These are phyloP conservation scores for Spirogloea muscicola DNA, from an alignment of 139 green algal genomes.

Conservation along the genomic window DNA sequence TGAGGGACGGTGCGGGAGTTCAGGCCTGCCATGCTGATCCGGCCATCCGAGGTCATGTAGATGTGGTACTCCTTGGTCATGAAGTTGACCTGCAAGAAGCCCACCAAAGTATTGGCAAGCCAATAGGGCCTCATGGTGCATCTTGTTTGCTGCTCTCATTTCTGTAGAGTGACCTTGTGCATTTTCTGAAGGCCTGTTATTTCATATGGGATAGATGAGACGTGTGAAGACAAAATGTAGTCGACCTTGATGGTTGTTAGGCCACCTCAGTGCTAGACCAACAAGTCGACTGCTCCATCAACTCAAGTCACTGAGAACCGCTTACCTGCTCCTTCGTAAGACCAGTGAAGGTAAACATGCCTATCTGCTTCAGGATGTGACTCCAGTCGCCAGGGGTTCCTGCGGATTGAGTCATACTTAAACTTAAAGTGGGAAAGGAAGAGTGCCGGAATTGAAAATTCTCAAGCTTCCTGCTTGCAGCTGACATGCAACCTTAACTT, in stretches of 20 bases:
- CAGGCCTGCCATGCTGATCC: slow-evolving; percentile 31
- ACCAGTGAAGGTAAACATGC: slow-evolving; percentile 96
- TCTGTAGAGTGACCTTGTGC: background rate
- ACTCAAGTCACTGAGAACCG: background rate
- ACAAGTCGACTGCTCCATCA: too few species aligned
- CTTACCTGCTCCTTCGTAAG: slow-evolving; percentile 56
- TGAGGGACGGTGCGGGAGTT: slow-evolving; percentile 10
- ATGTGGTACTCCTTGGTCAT: slow-evolving; percentile 92
- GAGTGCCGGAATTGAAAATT: background rate
- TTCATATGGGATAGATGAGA: too few species aligned
- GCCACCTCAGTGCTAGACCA: too few species aligned
- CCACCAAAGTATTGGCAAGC: background rate
- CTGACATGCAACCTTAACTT: background rate
- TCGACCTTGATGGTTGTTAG: too few species aligned
- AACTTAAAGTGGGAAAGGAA: background rate
- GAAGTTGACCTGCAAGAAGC: slow-evolving; percentile 73
- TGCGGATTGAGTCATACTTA: background rate
- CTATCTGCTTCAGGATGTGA: slow-evolving; percentile 87
- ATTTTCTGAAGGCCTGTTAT: too few species aligned
- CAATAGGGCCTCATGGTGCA: background rate
- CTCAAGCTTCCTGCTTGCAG: background rate
- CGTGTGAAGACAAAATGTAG: too few species aligned
- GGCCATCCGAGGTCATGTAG: slow-evolving; percentile 98
- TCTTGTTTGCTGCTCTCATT: slow-evolving; percentile 7
- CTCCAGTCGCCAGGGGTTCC: slow-evolving; percentile 69